Conservation (phyloP, 768 basidiomycete genomes). For the Kwoniella botswanensis region DNA sequence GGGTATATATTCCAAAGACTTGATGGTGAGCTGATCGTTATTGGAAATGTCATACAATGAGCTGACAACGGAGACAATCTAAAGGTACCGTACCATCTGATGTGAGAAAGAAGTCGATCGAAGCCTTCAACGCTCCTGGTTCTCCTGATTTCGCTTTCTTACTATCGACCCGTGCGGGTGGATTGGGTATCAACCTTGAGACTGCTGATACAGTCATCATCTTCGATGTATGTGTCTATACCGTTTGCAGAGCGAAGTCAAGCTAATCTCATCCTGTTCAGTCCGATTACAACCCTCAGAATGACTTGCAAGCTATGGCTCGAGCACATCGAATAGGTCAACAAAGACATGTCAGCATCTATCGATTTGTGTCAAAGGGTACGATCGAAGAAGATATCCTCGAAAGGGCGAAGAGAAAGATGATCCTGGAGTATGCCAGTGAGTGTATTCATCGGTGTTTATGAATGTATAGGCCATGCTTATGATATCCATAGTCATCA, state of each 20-base stretch:
- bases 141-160: slow-evolving; percentile 97
- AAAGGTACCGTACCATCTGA: slow-evolving; percentile 79
- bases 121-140: slow-evolving; percentile 91
- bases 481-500: slow-evolving; percentile 74
- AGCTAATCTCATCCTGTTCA: slow-evolving; percentile 52
- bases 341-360: slow-evolving; percentile 97
- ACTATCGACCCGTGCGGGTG: slow-evolving; percentile 94
- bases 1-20: slow-evolving; percentile 92
- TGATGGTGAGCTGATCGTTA: too few species aligned
- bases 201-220: slow-evolving; percentile 99
- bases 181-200: slow-evolving; percentile 97
- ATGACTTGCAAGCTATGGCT: slow-evolving; percentile 98
- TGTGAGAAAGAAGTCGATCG: slow-evolving; percentile 89
- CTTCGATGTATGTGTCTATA: slow-evolving; percentile 66
- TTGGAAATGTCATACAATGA: too few species aligned
- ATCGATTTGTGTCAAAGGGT: slow-evolving; percentile 95
- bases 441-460: slow-evolving; percentile 63
- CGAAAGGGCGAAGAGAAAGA: slow-evolving; percentile 97
- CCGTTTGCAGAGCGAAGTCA: neutral
- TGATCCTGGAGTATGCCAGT: slow-evolving; percentile 99
- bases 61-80: neutral
- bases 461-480: too few species aligned
- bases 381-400: slow-evolving; percentile 99
- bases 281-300: slow-evolving; percentile 99
- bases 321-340: slow-evolving; percentile 98